Percentiles rank a stretch among this genome's conserved stretches.
Conservation (phyloP, 129 eudicot genomes). For the Calendula officinalis region DNA sequence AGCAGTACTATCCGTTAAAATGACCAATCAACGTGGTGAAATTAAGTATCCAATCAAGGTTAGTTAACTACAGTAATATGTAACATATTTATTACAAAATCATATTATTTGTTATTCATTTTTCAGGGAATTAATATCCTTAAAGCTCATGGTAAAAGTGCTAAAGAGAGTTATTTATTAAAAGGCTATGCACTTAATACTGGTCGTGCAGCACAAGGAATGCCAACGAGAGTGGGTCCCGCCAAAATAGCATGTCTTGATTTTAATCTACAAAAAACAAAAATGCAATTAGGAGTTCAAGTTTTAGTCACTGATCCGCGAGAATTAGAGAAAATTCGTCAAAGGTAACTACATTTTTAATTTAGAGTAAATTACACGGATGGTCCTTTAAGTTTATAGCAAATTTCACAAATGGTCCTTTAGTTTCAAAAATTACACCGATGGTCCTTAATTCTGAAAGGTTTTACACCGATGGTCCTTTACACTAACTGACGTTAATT, state of each 20-base stretch:
- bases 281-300: constrained; percentile 98
- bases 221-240: constrained; percentile 92
- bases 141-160: constrained; percentile 98
- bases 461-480: too few species aligned
- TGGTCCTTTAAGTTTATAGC: too few species aligned
- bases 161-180: constrained; percentile 82
- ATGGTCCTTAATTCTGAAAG: too few species aligned
- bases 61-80: constrained; percentile 11
- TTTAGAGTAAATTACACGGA: too few species aligned
- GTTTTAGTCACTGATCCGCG: constrained; percentile 93
- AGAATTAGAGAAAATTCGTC: constrained; percentile 98
- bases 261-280: constrained; percentile 93
- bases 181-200: constrained; percentile 98
- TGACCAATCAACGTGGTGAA: constrained; percentile 93
- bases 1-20: constrained; percentile 85
- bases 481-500: too few species aligned
- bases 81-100: background rate
- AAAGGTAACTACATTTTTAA: too few species aligned
- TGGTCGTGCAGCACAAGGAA: constrained; percentile 99
- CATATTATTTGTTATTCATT: background rate
- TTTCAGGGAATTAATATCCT: constrained; percentile 81
- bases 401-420: too few species aligned
- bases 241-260: constrained; percentile 97
- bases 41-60: constrained; percentile 97
- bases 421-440: too few species aligned